Percentiles rank a stretch among this genome's conserved stretches.
These are phyloP conservation scores for Auriscalpium vulgare DNA, from an alignment of 768 basidiomycete genomes.

Conservation along the genomic window DNA sequence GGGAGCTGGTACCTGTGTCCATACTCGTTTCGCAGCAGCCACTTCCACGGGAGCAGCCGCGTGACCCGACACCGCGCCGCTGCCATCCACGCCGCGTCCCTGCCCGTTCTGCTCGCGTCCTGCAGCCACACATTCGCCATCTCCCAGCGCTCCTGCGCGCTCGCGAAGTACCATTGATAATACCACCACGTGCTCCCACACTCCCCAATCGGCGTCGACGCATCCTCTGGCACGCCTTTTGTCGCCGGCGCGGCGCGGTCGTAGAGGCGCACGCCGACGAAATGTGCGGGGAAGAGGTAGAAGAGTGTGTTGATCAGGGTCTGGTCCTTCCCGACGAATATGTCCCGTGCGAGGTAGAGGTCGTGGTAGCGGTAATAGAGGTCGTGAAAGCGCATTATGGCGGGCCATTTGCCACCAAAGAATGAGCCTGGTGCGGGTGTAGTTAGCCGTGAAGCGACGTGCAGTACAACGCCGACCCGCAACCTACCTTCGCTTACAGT, in stretches of 20 bases:
- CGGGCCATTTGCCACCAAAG: constrained; percentile 41
- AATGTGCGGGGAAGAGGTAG: constrained; percentile 36
- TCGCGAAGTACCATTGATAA: constrained; percentile 42
- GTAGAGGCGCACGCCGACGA: constrained; percentile 35
- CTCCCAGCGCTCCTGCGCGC: constrained; percentile 13
- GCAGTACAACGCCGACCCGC: background rate
- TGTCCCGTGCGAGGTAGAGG: constrained; percentile 35
- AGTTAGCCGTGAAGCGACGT: background rate
- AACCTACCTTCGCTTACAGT: constrained; percentile 40
- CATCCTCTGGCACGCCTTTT: constrained; percentile 12
- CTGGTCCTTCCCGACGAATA: constrained; percentile 53
- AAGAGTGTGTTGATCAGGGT: constrained; percentile 42
- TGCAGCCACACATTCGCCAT: constrained; percentile 16
- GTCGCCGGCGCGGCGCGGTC: constrained; percentile 10
- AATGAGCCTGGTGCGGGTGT: constrained; percentile 37
- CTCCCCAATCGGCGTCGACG: constrained; percentile 26
- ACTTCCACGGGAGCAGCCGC: background rate
- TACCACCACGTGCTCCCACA: constrained; percentile 41
- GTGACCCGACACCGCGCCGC: background rate
- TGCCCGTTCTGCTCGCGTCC: background rate
- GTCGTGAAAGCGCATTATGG: constrained; percentile 37
- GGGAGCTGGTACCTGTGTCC: background rate
- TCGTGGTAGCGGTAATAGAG: constrained; percentile 46
- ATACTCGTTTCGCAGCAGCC: background rate
- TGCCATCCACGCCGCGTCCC: background rate